Base-by-base conservation (phyloP, 352 stramenopile genomes). In the Phytophthora colocasiae region DNA sequence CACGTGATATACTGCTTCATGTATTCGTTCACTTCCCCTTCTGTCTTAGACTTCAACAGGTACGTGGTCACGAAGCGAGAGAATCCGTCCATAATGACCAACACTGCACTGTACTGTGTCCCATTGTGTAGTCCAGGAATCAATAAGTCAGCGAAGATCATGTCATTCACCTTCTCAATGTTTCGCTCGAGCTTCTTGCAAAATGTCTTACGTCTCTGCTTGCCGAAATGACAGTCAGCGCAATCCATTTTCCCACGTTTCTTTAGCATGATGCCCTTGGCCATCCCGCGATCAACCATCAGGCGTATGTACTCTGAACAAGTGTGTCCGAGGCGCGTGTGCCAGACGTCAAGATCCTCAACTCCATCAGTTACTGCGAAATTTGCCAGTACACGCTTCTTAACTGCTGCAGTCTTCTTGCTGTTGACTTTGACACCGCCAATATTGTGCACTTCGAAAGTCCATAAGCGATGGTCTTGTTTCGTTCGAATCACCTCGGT, bases 221-320 rank as follows among this genome's bases (percentile, higher is more conserved):
- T 69, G 0, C 45, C 61, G 12, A 69, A 45, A 36, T 63, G 52
- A 17, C 52, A 63, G 26, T 56, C 52, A 0, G 27, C 34, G 27
- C 52, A 69, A 17, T 63, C 61, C 39, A 59, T 41, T 17, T 59
- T 58, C 1, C 47, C 29, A n/a, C 61, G 36, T 12, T 51, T 48
- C 36, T 54, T 40, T 7, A 67, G 58, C 58, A 59, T 53, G 9
- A 67, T 67, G 10, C 58, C 49, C 41, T 67, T 67, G 4, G 31
- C 52, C 15, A 69, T 38, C 15, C 53, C 14, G 6, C 47, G 38
- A 48, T 69, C 61, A 12, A 49, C 52, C 52, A 63, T 58, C 41
- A 63, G 15, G 7, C 29, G 40, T 29, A 63, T 63, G 17, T 58
- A 59, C 19, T 69, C 38, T 26, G 53, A 38, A 39, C 26, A 59